Percentiles rank a stretch among this genome's conserved stretches.
Conservation (phyloP, 1,139 yeast genomes). For the Candida smagusa region DNA sequence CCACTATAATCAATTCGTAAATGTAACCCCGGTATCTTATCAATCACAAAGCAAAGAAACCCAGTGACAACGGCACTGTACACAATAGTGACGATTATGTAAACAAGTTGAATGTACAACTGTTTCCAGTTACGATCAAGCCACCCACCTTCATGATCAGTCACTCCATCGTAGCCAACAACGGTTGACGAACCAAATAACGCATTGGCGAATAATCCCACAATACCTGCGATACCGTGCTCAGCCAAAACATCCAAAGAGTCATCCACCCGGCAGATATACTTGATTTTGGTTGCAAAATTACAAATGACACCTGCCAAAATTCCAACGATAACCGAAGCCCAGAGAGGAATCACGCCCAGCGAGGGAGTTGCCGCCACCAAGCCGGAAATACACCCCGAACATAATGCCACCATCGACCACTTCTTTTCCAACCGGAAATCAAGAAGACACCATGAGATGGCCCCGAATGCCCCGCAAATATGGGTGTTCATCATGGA, state of each 20-base stretch:
- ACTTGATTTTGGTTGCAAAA: constrained; percentile 85
- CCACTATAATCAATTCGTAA: constrained; percentile 80
- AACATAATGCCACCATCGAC: constrained; percentile 93
- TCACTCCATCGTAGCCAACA: constrained; percentile 81
- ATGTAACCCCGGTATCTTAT: constrained; percentile 79
- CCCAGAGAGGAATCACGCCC: constrained; percentile 90
- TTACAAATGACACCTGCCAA: constrained; percentile 83
- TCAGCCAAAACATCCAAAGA: constrained; percentile 94
- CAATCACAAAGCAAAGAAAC: constrained; percentile 66
- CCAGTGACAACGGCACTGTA: constrained; percentile 80
- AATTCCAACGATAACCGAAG: constrained; percentile 80
- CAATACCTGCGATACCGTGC: constrained; percentile 95
- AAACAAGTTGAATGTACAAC: constrained; percentile 84
- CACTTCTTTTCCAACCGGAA: constrained; percentile 84
- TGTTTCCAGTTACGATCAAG: constrained; percentile 86
- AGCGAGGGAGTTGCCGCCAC: constrained; percentile 97
- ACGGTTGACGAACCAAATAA: constrained; percentile 85
- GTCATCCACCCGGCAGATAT: constrained; percentile 79
- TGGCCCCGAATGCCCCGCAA: constrained; percentile 86
- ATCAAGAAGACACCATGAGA: constrained; percentile 90
- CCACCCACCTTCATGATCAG: constrained; percentile 91
- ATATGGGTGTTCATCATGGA: constrained; percentile 91
- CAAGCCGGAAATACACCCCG: constrained; percentile 91
- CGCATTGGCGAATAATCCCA: constrained; percentile 85
- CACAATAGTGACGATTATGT: constrained; percentile 69